These are phyloP conservation scores for Arctostaphylos glauca DNA, from an alignment of 148 eudicot genomes.

Conservation along the genomic window DNA sequence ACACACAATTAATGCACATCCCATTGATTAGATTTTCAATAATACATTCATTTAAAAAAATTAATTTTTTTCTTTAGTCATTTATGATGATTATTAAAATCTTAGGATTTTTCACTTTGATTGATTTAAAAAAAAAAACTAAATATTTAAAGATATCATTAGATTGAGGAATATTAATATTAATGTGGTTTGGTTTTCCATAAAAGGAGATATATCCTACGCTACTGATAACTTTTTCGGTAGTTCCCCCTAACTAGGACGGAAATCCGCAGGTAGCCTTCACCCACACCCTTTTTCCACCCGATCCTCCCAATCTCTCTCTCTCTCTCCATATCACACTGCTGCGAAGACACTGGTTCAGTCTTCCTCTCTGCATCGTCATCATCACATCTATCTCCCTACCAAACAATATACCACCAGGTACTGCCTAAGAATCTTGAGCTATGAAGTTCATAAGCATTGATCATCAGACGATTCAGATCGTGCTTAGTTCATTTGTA, in stretches of 20 bases:
- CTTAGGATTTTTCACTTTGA: too few species aligned
- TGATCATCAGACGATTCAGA: slow-evolving; percentile 4
- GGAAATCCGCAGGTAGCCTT: not conserved
- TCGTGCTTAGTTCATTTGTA: slow-evolving; percentile 1
- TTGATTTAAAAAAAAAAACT: too few species aligned
- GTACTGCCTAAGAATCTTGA: slow-evolving; percentile 3
- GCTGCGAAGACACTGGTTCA: not conserved
- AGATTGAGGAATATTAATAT: too few species aligned
- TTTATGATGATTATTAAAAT: too few species aligned
- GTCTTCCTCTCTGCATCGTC: not conserved
- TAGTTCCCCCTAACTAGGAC: not conserved
- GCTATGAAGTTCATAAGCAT: not conserved
- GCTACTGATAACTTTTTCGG: not conserved
- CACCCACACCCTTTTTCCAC: not conserved
- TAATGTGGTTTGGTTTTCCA: too few species aligned
- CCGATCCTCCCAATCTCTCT: slow-evolving; percentile 1
- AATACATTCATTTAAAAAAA: too few species aligned
- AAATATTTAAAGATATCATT: too few species aligned
- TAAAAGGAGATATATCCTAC: not conserved
- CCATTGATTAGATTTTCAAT: too few species aligned
- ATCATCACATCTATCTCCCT: not conserved
- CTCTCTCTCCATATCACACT: not conserved
- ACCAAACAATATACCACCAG: slow-evolving; percentile 5
- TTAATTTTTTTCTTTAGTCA: too few species aligned
- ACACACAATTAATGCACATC: too few species aligned